Evolutionary conservation across 2,329 filamentous ascomycete species (phyloP).

Genomic region (Penicillium verrucosum): DNA sequence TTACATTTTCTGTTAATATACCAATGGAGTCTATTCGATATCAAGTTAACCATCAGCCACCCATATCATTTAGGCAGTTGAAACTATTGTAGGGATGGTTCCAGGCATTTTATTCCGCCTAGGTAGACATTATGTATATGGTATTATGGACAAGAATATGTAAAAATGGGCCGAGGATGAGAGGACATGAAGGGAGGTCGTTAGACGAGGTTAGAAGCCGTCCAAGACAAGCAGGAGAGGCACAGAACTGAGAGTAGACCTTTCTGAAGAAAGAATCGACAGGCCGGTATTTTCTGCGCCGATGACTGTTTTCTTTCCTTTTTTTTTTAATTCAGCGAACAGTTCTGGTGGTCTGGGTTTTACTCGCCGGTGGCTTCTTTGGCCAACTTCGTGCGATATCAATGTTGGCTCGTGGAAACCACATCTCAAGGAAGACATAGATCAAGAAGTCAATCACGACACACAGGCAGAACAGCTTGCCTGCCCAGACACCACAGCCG

Average conservation of each 20-base stretch:
- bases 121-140: background rate
- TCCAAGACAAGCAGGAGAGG: background rate
- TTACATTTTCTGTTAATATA: slow-evolving; percentile 13
- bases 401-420: slow-evolving; percentile 78
- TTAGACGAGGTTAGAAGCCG: background rate
- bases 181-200: background rate
- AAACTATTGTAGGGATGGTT: background rate
- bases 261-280: no score
- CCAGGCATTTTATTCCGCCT: background rate
- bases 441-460: slow-evolving; percentile 92
- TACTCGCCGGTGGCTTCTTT: slow-evolving; percentile 55
- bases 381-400: slow-evolving; percentile 93
- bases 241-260: background rate
- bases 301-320: background rate
- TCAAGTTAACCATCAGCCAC: background rate
- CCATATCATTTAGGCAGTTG: background rate
- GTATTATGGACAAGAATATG: background rate
- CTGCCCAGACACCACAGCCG: slow-evolving; percentile 96
- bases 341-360: background rate
- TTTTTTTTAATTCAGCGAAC: background rate
- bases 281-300: slow-evolving; percentile 8
- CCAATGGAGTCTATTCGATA: slow-evolving; percentile 10
- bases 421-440: slow-evolving; percentile 82
- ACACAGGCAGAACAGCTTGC: slow-evolving; percentile 93
- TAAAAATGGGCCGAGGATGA: background rate